phyloP scores from a whole-genome alignment of 2,329 filamentous ascomycete species.

The Ophiostoma himal-ulmi region DNA sequence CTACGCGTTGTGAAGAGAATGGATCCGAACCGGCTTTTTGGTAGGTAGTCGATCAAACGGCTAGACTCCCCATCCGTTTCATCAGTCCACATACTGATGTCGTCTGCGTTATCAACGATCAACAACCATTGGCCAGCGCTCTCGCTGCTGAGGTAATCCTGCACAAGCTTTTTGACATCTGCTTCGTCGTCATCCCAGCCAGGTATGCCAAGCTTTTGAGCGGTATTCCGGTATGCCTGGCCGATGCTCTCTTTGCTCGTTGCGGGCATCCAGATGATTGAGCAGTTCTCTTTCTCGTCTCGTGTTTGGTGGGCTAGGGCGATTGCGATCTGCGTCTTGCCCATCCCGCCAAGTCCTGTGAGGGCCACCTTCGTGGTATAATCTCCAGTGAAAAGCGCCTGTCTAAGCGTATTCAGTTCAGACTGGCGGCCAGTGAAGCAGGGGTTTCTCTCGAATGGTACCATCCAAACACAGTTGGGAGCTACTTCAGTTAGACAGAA shows the following conservation, averaged over 20 bases:
- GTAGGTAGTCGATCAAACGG: neutral
- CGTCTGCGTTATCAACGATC: conserved; percentile 2
- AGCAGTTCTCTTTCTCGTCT: neutral
- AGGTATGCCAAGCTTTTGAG: neutral
- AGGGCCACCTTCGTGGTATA: neutral
- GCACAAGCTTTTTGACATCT: neutral
- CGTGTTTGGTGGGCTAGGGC: neutral
- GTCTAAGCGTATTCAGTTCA: neutral
- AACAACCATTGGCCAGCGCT: neutral
- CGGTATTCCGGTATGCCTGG: neutral
- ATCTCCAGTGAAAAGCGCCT: neutral
- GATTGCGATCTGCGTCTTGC: conserved; percentile 1
- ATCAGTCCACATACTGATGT: neutral
- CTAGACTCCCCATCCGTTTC: neutral
- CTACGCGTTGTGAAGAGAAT: neutral
- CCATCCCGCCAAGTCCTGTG: neutral
- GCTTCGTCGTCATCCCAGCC: neutral
- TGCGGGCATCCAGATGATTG: neutral
- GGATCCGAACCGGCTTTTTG: neutral
- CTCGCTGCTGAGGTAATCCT: conserved; percentile 1
- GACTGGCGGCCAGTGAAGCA: neutral
- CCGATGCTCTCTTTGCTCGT: neutral
- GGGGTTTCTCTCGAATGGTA: neutral
- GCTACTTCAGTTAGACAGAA: neutral
- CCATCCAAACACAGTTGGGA: neutral